These are phyloP conservation scores for Metarhizium robertsii DNA, from an alignment of 2,329 filamentous ascomycete genomes.

Conservation along the genomic window DNA sequence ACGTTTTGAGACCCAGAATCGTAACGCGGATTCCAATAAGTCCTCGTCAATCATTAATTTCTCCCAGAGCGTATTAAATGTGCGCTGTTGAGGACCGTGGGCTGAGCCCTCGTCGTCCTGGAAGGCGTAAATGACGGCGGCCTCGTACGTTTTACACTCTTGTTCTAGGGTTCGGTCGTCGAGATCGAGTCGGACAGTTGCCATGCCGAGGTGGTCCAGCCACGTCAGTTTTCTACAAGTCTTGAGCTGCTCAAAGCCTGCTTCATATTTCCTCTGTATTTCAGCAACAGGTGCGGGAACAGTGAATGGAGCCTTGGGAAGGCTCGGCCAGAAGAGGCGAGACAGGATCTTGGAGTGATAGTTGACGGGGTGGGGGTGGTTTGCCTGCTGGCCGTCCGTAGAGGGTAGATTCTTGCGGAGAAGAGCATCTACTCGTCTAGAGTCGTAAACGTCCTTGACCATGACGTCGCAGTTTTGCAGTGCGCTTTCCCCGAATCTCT, in stretches of 20 bases:
- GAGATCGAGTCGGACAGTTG: slow-evolving; percentile 71
- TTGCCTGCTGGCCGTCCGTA: slow-evolving; percentile 8
- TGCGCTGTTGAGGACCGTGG: slow-evolving; percentile 27
- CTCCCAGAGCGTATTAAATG: slow-evolving; percentile 43
- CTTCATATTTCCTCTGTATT: slow-evolving; percentile 62
- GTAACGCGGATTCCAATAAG: slow-evolving; percentile 57
- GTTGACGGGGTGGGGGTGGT: slow-evolving; percentile 16
- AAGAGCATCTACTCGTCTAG: slow-evolving; percentile 58
- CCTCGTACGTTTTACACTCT: slow-evolving; percentile 75
- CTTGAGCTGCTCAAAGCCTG: slow-evolving; percentile 72
- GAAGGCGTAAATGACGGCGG: slow-evolving; percentile 80
- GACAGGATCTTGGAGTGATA: slow-evolving; percentile 82
- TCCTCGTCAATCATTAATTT: slow-evolving; percentile 64
- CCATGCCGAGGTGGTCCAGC: slow-evolving; percentile 74
- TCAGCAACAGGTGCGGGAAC: slow-evolving; percentile 49
- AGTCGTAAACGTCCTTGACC: slow-evolving; percentile 87
- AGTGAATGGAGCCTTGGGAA: slow-evolving; percentile 60
- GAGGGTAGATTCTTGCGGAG: slow-evolving; percentile 40
- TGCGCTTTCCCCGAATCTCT: slow-evolving; percentile 75
- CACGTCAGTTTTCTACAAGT: slow-evolving; percentile 78
- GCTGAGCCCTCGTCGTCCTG: slow-evolving; percentile 35
- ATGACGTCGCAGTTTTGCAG: slow-evolving; percentile 95
- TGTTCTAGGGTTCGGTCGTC: slow-evolving; percentile 67
- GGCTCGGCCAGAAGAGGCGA: slow-evolving; percentile 83
- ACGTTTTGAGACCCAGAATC: slow-evolving; percentile 61